Base-by-base conservation (phyloP, 495 filamentous ascomycete genomes). In the Daldinia bambusicola region DNA sequence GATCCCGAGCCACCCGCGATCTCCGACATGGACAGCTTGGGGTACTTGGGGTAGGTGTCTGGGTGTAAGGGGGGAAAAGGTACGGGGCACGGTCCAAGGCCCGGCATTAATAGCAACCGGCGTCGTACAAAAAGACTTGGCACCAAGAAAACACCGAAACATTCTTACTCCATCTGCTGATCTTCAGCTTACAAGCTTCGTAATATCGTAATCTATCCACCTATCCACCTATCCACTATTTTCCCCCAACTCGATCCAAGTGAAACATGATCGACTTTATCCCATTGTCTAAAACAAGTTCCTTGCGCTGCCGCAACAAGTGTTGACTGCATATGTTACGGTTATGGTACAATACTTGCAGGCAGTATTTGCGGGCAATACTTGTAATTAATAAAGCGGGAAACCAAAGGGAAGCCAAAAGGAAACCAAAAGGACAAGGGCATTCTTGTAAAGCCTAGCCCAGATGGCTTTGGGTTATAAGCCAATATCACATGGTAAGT, bases 121-220 rank as follows among this genome's bases (percentile, higher is more conserved):
- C 53, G 63, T 71, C 37, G 62, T 60, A 60, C 56, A 36, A 36
- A 36, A 26, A 59, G 36, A 34, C 69, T 67, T 72, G 55, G 69
- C 59, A 26, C 26, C 26, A 67, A 45, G 48, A 67, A 71, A 71
- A 66, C 63, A 55, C 63, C 69, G 63, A 71, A 71, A 71, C 69
- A 71, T 71, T 71, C 59, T 71, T 32, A 32, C 60, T 63, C 36
- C 63, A 55, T 41, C 12, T 55, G 55, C 34, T 55, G 41, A 64
- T 61, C 64, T 61, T 45, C 14, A 61, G 45, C 16, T 55, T 58
- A 60, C 61, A 55, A 55, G 32, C 50, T 61, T 61, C 56, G 61
- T 36, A 36, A 36, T 26, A 26, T 26, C 26, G 1, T n/a, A n/a
- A 26, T 26, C 26, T 26, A 26, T 26, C 26, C 26, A 26, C 26